Evolutionary conservation across 768 basidiomycete species (phyloP).

Genomic region (Daedalea quercina): DNA sequence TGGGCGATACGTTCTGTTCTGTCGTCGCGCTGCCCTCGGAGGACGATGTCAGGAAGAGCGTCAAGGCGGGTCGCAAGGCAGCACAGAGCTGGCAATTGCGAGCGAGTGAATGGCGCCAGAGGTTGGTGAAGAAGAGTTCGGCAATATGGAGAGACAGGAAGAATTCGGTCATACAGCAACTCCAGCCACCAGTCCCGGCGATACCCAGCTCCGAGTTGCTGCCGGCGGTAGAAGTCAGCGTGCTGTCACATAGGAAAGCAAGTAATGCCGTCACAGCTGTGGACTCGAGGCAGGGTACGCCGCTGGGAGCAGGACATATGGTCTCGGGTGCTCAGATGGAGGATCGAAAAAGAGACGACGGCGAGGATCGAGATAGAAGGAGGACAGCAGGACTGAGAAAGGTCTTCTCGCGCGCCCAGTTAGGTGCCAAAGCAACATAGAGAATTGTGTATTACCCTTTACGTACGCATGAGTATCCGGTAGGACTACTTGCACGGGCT

Average conservation of each 20-base stretch:
- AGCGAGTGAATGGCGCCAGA: neutral
- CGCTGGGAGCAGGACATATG: neutral
- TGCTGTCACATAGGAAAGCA: neutral
- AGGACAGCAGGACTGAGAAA: neutral
- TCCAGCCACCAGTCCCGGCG: neutral
- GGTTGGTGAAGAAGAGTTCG: slow-evolving; percentile 1
- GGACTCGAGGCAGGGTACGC: neutral
- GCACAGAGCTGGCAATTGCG: neutral
- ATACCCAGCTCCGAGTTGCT: neutral
- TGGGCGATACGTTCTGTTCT: slow-evolving; percentile 20
- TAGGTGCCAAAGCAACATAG: neutral
- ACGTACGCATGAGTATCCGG: no score
- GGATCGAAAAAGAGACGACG: neutral
- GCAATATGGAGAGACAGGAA: slow-evolving; percentile 1
- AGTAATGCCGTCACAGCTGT: neutral
- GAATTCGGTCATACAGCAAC: neutral
- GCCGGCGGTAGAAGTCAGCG: neutral
- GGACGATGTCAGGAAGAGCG: slow-evolving; percentile 4
- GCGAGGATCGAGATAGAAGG: neutral
- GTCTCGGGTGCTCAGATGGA: neutral
- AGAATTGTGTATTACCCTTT: no score
- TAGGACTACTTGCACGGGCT: no score
- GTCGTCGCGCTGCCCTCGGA: slow-evolving; percentile 18
- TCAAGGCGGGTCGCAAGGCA: neutral
- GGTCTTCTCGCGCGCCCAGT: neutral